Percentiles rank a stretch among this genome's conserved stretches.
phyloP scores from a whole-genome alignment of 306 rosid genomes.

The Trifolium dubium region DNA sequence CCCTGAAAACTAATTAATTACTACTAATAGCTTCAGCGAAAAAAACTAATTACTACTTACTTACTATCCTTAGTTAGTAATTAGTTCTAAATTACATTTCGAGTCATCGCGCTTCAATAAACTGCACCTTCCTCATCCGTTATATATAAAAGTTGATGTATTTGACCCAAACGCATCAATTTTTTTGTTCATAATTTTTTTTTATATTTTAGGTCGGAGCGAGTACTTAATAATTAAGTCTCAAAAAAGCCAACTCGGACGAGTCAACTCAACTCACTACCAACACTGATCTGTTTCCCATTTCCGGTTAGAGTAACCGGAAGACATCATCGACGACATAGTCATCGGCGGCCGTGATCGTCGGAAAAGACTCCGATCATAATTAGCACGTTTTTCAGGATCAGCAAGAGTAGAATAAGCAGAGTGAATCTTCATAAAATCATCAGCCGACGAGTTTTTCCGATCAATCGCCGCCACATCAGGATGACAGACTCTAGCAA shows the following conservation, averaged over 20 bases:
- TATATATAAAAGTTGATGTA: too few relatives aligned
- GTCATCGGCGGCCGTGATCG: slow-evolving; percentile 56
- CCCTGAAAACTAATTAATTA: neutral
- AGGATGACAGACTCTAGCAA: slow-evolving; percentile 84
- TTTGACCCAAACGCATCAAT: too few relatives aligned
- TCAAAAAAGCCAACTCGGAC: neutral
- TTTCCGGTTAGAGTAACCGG: slow-evolving; percentile 49
- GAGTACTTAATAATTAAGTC: too few relatives aligned
- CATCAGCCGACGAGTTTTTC: slow-evolving; percentile 71
- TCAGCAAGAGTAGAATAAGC: slow-evolving; percentile 92
- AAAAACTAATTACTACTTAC: neutral
- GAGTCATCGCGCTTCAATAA: neutral
- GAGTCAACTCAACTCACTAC: neutral
- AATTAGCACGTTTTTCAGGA: slow-evolving; percentile 82
- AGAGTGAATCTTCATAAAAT: slow-evolving; percentile 75
- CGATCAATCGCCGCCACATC: slow-evolving; percentile 70
- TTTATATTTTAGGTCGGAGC: too few relatives aligned
- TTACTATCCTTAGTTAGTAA: neutral
- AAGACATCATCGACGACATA: slow-evolving; percentile 44
- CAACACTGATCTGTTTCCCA: neutral
- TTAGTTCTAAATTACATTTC: neutral
- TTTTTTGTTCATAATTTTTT: too few relatives aligned
- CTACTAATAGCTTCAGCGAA: neutral
- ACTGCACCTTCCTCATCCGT: neutral
- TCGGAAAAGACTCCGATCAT: slow-evolving; percentile 60